A percentile compares a stretch with the other conserved stretches of the same genome.
Conservation (phyloP, 2,329 filamentous ascomycete species). For the Lachnellula subtilissima region DNA sequence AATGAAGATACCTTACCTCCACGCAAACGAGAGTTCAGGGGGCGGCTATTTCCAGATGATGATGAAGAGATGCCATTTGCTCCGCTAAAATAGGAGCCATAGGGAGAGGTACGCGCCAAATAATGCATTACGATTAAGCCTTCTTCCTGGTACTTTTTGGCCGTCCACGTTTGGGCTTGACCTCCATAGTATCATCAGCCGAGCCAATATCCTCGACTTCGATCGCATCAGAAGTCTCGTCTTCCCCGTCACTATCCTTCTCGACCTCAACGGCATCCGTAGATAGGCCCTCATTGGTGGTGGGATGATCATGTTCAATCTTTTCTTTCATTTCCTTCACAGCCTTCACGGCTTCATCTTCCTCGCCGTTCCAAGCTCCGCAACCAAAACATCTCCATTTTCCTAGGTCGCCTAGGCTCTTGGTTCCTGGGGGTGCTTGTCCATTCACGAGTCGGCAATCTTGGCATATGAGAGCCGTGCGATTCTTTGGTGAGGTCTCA, state of each 20-base stretch:
- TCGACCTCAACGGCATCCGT: not conserved
- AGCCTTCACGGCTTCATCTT: conserved; percentile 71
- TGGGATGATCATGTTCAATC: conserved; percentile 19
- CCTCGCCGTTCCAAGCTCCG: conserved; percentile 72
- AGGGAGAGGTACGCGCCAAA: not conserved
- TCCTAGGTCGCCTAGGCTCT: conserved; percentile 71
- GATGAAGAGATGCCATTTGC: not conserved
- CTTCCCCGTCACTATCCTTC: conserved; percentile 3
- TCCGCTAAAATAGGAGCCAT: not conserved
- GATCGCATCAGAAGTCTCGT: conserved; percentile 2
- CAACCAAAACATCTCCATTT: conserved; percentile 88
- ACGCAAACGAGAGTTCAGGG: not conserved
- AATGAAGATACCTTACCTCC: not conserved
- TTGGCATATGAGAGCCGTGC: conserved; percentile 79
- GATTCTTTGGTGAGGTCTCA: conserved; percentile 86
- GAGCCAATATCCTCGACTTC: conserved; percentile 6
- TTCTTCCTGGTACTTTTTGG: conserved; percentile 21
- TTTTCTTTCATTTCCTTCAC: conserved; percentile 40
- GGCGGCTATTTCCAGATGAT: not conserved
- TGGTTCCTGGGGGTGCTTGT: conserved; percentile 84
- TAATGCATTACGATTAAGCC: conserved; percentile 9
- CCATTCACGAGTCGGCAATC: conserved; percentile 88
- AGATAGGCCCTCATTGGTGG: not conserved
- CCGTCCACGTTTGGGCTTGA: conserved; percentile 18
- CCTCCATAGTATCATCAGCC: conserved; percentile 14